phyloP scores from a whole-genome alignment of 2,329 filamentous ascomycete species.

The Colletotrichum melonis region DNA sequence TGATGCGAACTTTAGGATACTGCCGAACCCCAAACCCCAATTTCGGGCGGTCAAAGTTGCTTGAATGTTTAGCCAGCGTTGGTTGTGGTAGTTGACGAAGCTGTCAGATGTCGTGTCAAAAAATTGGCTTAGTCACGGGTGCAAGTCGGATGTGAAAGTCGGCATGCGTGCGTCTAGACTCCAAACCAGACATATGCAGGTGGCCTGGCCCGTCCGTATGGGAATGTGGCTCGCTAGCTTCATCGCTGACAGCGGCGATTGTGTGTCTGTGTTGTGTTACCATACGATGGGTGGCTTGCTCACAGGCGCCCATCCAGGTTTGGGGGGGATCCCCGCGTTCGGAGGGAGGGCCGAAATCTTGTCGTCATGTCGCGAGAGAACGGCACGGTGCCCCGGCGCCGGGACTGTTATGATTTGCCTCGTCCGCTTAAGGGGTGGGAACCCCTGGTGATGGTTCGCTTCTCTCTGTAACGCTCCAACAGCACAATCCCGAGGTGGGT shows the following conservation, averaged over 20 bases:
- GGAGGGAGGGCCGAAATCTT: constrained; percentile 5
- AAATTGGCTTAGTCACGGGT: background rate
- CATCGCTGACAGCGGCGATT: constrained; percentile 13
- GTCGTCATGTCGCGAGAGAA: constrained; percentile 16
- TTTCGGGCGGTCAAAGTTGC: constrained; percentile 1
- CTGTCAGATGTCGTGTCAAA: background rate
- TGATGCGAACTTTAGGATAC: constrained; percentile 19
- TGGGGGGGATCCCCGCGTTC: constrained; percentile 10
- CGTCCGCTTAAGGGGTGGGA: background rate
- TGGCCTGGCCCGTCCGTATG: background rate
- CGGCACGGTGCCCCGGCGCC: constrained; percentile 7
- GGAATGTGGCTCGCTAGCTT: background rate
- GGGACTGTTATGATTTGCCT: constrained; percentile 11
- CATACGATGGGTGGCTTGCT: background rate
- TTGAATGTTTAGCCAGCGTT: constrained; percentile 12
- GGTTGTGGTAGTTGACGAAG: background rate
- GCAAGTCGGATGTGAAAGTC: background rate
- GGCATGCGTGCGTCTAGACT: constrained; percentile 8
- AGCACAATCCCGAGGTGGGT: background rate
- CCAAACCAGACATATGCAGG: background rate
- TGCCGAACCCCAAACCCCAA: constrained; percentile 27
- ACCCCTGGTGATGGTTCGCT: background rate
- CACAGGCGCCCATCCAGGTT: background rate
- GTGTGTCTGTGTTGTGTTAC: constrained; percentile 1
- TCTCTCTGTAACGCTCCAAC: background rate